Percentiles rank a stretch among this genome's conserved stretches.
Evolutionary conservation across 2,329 filamentous ascomycete genomes (phyloP).

Genomic region (Verticillium alfalfae): DNA sequence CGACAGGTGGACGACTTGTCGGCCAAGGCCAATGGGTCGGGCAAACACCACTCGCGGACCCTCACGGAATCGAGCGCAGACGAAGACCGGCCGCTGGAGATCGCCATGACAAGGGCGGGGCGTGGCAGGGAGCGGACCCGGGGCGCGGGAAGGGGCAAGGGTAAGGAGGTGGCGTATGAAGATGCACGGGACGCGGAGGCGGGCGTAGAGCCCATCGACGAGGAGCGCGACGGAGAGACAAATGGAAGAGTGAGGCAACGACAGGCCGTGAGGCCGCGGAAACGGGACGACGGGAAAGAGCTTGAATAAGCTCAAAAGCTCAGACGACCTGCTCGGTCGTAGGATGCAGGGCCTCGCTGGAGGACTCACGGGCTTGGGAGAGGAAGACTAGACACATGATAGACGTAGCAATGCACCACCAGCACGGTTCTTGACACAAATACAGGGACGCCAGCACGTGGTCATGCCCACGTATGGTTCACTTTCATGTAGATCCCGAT

Average conservation of each 20-base stretch:
- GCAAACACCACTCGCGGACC: conserved; percentile 27
- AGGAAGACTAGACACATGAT: conserved; percentile 25
- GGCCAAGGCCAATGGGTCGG: conserved; percentile 8
- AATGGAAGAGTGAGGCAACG: neutral
- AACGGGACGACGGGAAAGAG: conserved; percentile 33
- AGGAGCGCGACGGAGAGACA: neutral
- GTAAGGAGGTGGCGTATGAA: conserved; percentile 14
- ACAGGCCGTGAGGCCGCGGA: conserved; percentile 19
- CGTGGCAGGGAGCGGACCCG: conserved; percentile 15
- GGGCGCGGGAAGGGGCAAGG: conserved; percentile 10
- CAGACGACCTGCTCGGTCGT: conserved; percentile 50
- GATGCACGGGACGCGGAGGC: conserved; percentile 20
- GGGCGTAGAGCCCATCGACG: neutral
- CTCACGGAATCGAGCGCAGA: conserved; percentile 63
- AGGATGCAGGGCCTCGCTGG: conserved; percentile 54
- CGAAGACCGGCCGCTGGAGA: conserved; percentile 78
- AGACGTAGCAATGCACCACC: neutral
- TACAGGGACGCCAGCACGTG: neutral
- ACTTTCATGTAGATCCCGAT: too few species aligned
- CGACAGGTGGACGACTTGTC: conserved; percentile 1
- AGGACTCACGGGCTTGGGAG: conserved; percentile 42
- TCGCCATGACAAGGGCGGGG: conserved; percentile 52
- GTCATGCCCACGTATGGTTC: too few species aligned
- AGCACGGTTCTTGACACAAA: neutral
- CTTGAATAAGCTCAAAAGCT: conserved; percentile 48